phyloP scores from a whole-genome alignment of 805 yeast species.

The Metschnikowia borealis region DNA sequence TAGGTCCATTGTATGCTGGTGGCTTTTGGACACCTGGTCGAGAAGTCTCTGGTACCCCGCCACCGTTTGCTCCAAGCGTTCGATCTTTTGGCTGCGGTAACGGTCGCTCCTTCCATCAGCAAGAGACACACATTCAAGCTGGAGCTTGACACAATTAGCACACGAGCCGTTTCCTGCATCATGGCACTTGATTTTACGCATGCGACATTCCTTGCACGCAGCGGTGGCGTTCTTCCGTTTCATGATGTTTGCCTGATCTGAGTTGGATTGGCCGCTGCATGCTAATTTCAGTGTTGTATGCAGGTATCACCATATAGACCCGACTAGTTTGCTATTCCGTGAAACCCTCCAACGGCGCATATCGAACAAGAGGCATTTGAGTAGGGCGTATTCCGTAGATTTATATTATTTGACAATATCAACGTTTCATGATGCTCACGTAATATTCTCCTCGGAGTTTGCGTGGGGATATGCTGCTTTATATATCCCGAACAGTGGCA shows the following conservation, averaged over 20 bases:
- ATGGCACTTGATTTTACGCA: constrained; percentile 8
- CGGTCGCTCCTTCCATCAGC: constrained; percentile 13
- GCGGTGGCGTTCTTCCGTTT: constrained; percentile 6
- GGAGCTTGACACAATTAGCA: constrained; percentile 6
- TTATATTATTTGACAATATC: no score
- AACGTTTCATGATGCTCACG: not conserved
- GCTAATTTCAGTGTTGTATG: not conserved
- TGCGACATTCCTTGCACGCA: constrained; percentile 14
- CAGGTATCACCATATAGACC: not conserved
- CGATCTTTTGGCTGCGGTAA: constrained; percentile 6
- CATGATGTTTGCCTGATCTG: not conserved
- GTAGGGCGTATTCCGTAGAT: no score
- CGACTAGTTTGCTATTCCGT: no score
- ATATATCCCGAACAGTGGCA: not conserved
- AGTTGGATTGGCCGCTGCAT: constrained; percentile 1
- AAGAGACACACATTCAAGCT: constrained; percentile 7
- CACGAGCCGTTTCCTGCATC: constrained; percentile 3
- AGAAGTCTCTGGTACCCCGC: constrained; percentile 3
- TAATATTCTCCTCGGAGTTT: not conserved
- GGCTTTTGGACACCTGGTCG: not conserved
- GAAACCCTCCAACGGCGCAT: no score
- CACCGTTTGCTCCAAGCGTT: constrained; percentile 6
- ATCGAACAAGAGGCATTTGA: no score
- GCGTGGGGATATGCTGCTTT: not conserved
- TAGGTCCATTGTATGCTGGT: not conserved